These are phyloP conservation scores for Acrocalymma vagum DNA, from an alignment of 2,329 filamentous ascomycete genomes.

Conservation along the genomic window DNA sequence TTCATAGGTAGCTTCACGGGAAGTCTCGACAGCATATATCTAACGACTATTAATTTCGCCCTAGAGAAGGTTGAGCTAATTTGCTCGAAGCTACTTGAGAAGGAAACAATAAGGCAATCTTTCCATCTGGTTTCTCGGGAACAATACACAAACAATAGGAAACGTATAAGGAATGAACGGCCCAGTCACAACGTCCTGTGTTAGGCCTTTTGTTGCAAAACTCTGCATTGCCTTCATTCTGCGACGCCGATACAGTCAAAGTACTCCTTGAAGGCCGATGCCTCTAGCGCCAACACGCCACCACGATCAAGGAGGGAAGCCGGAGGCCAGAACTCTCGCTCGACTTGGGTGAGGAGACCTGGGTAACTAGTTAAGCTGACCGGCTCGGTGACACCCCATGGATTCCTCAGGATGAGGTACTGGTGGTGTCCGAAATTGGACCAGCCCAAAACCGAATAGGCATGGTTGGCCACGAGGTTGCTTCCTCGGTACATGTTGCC, in stretches of 20 bases:
- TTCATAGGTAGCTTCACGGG: too few species aligned
- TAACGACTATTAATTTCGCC: too few species aligned
- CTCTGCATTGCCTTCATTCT: too few species aligned
- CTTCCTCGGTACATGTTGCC: constrained; percentile 6
- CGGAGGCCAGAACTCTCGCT: constrained; percentile 6
- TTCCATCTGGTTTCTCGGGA: too few species aligned
- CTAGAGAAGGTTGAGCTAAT: too few species aligned
- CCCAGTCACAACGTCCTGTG: too few species aligned
- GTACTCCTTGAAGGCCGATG: constrained; percentile 10
- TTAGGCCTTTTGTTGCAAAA: too few species aligned
- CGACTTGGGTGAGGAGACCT: constrained; percentile 7
- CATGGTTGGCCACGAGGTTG: constrained; percentile 9
- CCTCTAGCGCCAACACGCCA: constrained; percentile 12
- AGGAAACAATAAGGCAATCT: too few species aligned
- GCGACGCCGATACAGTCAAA: constrained; percentile 5
- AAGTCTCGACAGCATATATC: too few species aligned
- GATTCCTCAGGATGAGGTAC: constrained; percentile 11
- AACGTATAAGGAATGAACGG: too few species aligned
- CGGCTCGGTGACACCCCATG: constrained; percentile 10
- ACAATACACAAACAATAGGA: too few species aligned
- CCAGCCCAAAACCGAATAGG: constrained; percentile 13
- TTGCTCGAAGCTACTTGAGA: too few species aligned
- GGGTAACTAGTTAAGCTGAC: constrained; percentile 3
- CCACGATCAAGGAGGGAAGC: neutral
- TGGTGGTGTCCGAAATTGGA: neutral